Evolutionary conservation across 768 basidiomycete species (phyloP), one percentile per base, ranked within the genome.

Genomic region (Zangia roseola): DNA sequence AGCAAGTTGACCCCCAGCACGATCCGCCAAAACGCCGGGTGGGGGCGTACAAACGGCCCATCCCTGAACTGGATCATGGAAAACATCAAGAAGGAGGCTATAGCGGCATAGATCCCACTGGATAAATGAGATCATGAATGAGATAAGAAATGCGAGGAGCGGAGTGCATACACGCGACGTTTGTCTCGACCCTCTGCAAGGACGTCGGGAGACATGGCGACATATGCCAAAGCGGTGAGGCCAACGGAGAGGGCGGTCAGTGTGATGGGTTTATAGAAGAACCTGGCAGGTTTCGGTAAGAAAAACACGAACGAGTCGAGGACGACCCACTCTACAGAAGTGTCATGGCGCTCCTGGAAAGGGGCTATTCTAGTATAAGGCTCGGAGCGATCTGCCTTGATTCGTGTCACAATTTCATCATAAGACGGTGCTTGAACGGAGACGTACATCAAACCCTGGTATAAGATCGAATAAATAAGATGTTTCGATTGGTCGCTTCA

Each of bases 11-110:
- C 70, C 21, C 88, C 90, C 23, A 93, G 74, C 5, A 91, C 77
- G 33, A 83, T 71, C 43, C 91, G 77, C 90, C 90, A 92, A 67
- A 91, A 88, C 16, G 84, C 86, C 51, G 91, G 91, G 66, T 94
- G 91, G 0, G 91, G 91, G 31, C 91, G 83, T 62, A 93, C 77
- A 67, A 89, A 94, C 25, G 91, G 91, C 0, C 91, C 91, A 64
- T 94, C 91, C 50, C 91, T 84, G 61, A 93, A 92, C 59, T 94
- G 91, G 42, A 94, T 76, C 79, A 88, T 86, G 24, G 87, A 88
- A 69, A 91, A 93, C 52, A 81, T 67, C 49, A 93, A 75, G 68
- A 93, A 93, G 36, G 85, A 78, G 10, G 76, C 76, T 40, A 87
- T 74, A 10, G 85, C 78, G 44, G 91, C 90, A 55, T 90, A 92